These are phyloP conservation scores for Acacia acuminata DNA, from an alignment of 306 rosid species.

Conservation along the genomic window DNA sequence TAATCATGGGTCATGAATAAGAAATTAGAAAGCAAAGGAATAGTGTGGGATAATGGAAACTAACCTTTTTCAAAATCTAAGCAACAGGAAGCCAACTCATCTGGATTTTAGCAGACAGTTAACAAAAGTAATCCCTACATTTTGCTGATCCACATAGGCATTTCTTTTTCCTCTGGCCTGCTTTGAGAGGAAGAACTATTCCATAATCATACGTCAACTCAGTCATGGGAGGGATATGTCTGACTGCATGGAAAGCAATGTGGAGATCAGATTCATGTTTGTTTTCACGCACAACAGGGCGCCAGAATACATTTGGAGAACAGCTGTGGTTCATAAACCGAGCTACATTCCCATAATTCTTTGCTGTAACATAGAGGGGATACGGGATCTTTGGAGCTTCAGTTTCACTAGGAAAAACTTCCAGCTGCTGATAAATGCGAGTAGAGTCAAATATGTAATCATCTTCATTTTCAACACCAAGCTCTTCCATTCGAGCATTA, in stretches of 20 bases:
- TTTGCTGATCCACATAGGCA: conserved; percentile 77
- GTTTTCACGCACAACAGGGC: conserved; percentile 67
- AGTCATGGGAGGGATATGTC: conserved; percentile 85
- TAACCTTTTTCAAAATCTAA: conserved; percentile 52
- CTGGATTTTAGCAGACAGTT: conserved; percentile 33
- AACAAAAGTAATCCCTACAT: conserved; percentile 75
- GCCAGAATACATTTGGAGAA: conserved; percentile 84
- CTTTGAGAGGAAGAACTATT: conserved; percentile 52
- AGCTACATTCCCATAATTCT: conserved; percentile 81
- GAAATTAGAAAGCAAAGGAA: conserved; percentile 19
- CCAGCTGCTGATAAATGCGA: conserved; percentile 67
- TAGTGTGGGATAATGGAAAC: conserved; percentile 23
- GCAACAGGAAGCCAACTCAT: conserved; percentile 26
- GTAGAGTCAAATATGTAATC: conserved; percentile 79
- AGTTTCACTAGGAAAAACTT: conserved; percentile 65
- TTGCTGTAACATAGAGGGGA: conserved; percentile 71
- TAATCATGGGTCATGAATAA: conserved; percentile 15
- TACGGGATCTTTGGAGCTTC: conserved; percentile 67
- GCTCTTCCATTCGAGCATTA: conserved; percentile 58
- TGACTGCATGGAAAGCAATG: conserved; percentile 68
- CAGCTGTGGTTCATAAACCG: conserved; percentile 98
- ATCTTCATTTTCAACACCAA: conserved; percentile 66
- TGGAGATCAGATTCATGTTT: conserved; percentile 66
- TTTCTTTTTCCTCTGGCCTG: conserved; percentile 67
- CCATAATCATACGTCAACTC: conserved; percentile 96